Base-by-base conservation (phyloP, 441 rosid species). In the Jatropha podagrica region DNA sequence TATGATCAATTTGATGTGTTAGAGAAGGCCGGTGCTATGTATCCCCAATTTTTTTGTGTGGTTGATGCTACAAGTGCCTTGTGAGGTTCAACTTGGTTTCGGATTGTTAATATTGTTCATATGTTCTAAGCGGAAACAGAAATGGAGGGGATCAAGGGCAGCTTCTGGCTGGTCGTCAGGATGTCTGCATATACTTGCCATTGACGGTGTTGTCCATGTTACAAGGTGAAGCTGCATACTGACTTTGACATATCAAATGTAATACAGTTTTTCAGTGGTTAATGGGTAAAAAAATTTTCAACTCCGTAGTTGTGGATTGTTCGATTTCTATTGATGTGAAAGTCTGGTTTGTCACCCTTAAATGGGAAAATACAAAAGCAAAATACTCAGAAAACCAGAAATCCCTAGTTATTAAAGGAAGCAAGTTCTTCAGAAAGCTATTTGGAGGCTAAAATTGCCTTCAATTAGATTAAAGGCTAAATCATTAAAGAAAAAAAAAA, bases 111-210 rank as follows among this genome's bases (percentile, higher is more conserved):
- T 42, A 63, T 6, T 69, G 63, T 46, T 5, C n/a, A 13, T 15
- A 40, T 51, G 44, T 46, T 54, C 10, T 46, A 18, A 63, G 56
- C 49, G 0, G 7, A 63, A 65, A 32, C 46, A 64, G 52, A 15
- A 48, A 49, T 23, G 64, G 23, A 20, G 67, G 49, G 54, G 69
- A 51, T 62, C 56, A 20, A 38, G 56, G 49, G 75, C 52, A 27
- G 74, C 79, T 60, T 75, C 76, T 18, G 79, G 52, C 56, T 37
- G 65, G 8, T 78, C 14, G 70, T 48, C 40, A 38, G 70, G 55
- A 37, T 44, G 44, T 11, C 76, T 27, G 54, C 49, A 55, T 58
- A 70, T 49, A 46, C 74, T 73, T 44, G 78, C 81, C 54, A 65
- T 63, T 70, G 71, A 65, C 64, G 27, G 18, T n/a, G 27, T 11